Base-by-base conservation (phyloP, 164 flowering plant species). In the Magnolia sinica region DNA sequence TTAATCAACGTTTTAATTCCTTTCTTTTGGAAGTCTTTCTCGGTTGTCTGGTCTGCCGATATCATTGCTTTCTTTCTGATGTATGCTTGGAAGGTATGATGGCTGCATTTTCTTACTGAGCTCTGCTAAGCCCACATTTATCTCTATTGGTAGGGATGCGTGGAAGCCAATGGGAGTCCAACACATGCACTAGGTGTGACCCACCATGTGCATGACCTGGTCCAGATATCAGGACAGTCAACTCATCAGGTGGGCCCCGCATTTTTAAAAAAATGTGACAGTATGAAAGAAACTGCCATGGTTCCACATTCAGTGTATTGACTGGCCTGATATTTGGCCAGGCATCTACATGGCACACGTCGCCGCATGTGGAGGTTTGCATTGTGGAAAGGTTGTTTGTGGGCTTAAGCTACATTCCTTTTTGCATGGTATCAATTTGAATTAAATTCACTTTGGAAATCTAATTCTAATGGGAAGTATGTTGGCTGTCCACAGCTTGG, bases 51-150 rank as follows among this genome's bases (percentile, higher is more conserved):
- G 98, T 91, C 97, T 55, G 98, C 96, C 65, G 98, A 93, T 80
- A 89, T 88, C 8, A 61, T 91, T 69, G 99, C 93, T 71, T 95
- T 95, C 85, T 86, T 95, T 78, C 89, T 83, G 64, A 93, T 93
- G 98, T 95, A 92, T 84, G 94, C 96, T 11, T 95, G 99, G 99
- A 95, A 95, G 97, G 99, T 95, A 88, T 20, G 58, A 24, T 74
- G n/a, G 37, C 0, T 37, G 24, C 13, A 75, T 68, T 31, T 74
- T 66, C 37, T 68, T 51, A 16, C 22, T 50, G 16, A 65, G 68
- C 24, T 65, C 19, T 68, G 6, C 18, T 19, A 68, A 31, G 4
- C 31, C 18, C 8, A 16, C 45, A 1, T 31, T 68, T 68, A 68
- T 16, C 50, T 65, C 22, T 29, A 68, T 7, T 29, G 61, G 16